phyloP scores from a whole-genome alignment of 495 filamentous ascomycete species.

The Podospora fimiseda region DNA sequence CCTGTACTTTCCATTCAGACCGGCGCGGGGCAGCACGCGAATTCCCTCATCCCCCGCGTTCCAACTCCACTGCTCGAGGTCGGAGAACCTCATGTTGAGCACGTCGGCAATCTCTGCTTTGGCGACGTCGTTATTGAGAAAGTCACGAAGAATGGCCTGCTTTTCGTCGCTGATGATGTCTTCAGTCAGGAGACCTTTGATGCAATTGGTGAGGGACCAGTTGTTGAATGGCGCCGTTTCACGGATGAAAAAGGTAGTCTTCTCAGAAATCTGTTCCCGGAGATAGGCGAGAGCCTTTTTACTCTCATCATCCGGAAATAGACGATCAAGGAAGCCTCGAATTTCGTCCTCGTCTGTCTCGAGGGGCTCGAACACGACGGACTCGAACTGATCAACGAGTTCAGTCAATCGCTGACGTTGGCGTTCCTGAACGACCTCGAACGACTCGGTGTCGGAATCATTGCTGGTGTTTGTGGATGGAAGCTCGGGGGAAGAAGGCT shows the following conservation, averaged over 20 bases:
- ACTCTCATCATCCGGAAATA: constrained; percentile 42
- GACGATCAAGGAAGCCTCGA: constrained; percentile 42
- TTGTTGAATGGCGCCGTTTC: constrained; percentile 25
- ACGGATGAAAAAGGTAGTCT: constrained; percentile 12
- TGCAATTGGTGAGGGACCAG: constrained; percentile 27
- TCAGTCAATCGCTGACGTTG: constrained; percentile 47
- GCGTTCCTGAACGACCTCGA: constrained; percentile 32
- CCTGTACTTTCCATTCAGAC: constrained; percentile 63
- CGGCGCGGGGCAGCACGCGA: constrained; percentile 54
- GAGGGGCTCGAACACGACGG: constrained; percentile 47
- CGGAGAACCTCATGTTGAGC: constrained; percentile 59
- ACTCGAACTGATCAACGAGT: constrained; percentile 51
- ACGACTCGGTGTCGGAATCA: constrained; percentile 23
- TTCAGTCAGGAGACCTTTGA: constrained; percentile 50
- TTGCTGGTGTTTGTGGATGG: constrained; percentile 14
- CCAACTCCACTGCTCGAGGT: constrained; percentile 58
- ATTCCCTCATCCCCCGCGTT: constrained; percentile 40
- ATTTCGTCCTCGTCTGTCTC: constrained; percentile 45
- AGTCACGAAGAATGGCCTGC: constrained; percentile 51
- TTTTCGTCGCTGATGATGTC: constrained; percentile 61
- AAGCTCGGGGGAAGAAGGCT: constrained; percentile 8
- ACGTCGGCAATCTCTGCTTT: constrained; percentile 59
- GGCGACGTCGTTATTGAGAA: constrained; percentile 50
- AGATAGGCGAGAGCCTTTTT: constrained; percentile 25
- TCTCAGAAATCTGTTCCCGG: constrained; percentile 13